These are phyloP conservation scores for Stemphylium beticola DNA, from an alignment of 2,329 filamentous ascomycete species.

Conservation along the genomic window DNA sequence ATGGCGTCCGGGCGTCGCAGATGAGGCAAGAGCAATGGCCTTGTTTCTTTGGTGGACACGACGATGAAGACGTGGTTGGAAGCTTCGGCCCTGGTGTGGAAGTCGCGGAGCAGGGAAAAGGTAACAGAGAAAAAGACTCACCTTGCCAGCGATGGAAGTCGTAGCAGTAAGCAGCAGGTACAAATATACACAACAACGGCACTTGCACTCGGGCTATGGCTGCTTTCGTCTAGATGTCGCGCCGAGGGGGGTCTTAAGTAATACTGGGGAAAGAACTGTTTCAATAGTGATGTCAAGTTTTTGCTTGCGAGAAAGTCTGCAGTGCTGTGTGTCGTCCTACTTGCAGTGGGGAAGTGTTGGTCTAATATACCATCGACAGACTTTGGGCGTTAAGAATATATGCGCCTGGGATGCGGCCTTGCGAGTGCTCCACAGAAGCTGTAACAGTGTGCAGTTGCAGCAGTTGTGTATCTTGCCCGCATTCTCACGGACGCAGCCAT, in stretches of 20 bases:
- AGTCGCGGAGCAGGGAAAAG: constrained; percentile 15
- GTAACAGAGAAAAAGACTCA: constrained; percentile 24
- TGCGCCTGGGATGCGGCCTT: constrained; percentile 31
- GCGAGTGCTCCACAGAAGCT: constrained; percentile 30
- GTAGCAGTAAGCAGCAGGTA: constrained; percentile 21
- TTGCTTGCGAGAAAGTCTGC: constrained; percentile 28
- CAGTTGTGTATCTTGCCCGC: constrained; percentile 38
- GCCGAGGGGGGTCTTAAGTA: constrained; percentile 19
- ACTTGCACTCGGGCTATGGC: background rate
- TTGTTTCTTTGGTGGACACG: constrained; percentile 17
- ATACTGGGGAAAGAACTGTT: constrained; percentile 45
- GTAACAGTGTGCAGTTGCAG: constrained; percentile 38
- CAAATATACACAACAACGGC: constrained; percentile 19
- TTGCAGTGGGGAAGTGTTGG: constrained; percentile 32
- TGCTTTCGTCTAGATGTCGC: background rate
- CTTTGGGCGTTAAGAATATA: constrained; percentile 24
- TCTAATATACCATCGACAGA: constrained; percentile 39
- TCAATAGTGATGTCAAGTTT: constrained; percentile 41
- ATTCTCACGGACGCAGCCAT: constrained; percentile 34
- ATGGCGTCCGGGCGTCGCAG: constrained; percentile 30
- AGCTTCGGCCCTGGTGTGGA: constrained; percentile 29
- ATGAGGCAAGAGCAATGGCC: constrained; percentile 37
- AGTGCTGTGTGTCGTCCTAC: constrained; percentile 31
- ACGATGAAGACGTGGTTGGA: constrained; percentile 17
- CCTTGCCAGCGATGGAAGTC: constrained; percentile 23